phyloP scores from a whole-genome alignment of 371 early-diverging fungal species.

The Mucor indicus region DNA sequence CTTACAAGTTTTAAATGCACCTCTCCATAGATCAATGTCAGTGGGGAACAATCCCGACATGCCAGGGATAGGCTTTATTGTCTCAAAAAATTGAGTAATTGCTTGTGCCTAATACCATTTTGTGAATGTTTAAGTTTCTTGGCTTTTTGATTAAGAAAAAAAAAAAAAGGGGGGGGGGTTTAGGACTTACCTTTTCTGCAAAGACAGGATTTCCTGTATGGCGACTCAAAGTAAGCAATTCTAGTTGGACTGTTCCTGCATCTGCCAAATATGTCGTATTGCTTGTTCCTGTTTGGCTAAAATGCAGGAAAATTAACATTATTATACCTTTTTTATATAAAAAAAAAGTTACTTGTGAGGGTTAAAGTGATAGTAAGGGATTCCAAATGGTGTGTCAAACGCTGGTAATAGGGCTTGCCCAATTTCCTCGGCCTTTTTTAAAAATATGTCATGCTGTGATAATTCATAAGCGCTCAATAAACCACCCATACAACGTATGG shows the following conservation, averaged over 20 bases:
- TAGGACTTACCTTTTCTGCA: slow-evolving; percentile 54
- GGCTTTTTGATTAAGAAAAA: too few relatives aligned
- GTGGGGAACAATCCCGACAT: too few relatives aligned
- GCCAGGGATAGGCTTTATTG: too few relatives aligned
- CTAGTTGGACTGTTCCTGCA: slow-evolving; percentile 81
- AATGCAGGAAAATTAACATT: not conserved
- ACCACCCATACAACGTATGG: slow-evolving; percentile 86
- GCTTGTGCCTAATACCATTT: too few relatives aligned
- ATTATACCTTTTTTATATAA: not conserved
- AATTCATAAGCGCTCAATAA: slow-evolving; percentile 79
- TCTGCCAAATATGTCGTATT: slow-evolving; percentile 65
- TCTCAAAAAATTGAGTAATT: too few relatives aligned
- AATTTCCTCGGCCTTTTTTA: slow-evolving; percentile 50
- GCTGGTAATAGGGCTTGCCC: slow-evolving; percentile 51
- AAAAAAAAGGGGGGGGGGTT: too few relatives aligned
- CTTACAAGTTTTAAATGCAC: too few relatives aligned
- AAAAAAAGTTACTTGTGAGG: slow-evolving; percentile 17
- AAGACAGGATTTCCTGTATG: slow-evolving; percentile 65
- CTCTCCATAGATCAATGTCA: too few relatives aligned
- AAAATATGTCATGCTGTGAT: slow-evolving; percentile 29
- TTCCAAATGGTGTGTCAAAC: slow-evolving; percentile 57
- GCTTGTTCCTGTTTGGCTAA: too few relatives aligned
- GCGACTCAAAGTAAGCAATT: slow-evolving; percentile 73
- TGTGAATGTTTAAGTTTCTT: too few relatives aligned
- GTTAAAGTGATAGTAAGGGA: slow-evolving; percentile 47